These are phyloP conservation scores for Tolypocladium ovalisporum DNA, from an alignment of 2,329 filamentous ascomycete species.

Conservation along the genomic window DNA sequence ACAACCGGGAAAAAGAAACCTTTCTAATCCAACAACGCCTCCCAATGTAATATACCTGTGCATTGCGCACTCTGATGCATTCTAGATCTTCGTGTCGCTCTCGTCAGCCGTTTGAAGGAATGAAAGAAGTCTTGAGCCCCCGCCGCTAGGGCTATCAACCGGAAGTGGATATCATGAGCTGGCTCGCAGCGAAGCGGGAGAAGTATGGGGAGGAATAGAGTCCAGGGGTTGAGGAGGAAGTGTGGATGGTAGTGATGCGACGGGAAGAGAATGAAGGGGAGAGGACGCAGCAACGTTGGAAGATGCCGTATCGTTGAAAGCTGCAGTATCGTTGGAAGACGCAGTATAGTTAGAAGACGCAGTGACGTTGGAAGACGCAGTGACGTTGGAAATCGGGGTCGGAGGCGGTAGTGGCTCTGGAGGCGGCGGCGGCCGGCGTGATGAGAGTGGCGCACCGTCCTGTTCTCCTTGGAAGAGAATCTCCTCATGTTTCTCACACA, in stretches of 20 bases:
- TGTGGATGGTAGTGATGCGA: not conserved
- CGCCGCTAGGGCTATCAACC: no score
- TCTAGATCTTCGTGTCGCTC: not conserved
- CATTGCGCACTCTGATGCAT: not conserved
- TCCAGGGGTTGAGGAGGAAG: no score
- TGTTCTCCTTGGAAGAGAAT: conserved; percentile 12
- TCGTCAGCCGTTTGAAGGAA: not conserved
- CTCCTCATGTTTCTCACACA: conserved; percentile 14
- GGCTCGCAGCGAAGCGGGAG: no score
- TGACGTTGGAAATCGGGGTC: not conserved
- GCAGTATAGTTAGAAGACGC: not conserved
- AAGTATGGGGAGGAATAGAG: no score
- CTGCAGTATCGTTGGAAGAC: no score
- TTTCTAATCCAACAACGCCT: not conserved
- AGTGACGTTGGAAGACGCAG: no score
- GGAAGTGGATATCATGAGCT: not conserved
- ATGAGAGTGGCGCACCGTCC: not conserved
- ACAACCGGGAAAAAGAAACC: no score
- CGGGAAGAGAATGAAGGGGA: not conserved
- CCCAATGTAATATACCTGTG: not conserved
- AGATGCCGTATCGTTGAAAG: no score
- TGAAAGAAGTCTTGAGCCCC: not conserved
- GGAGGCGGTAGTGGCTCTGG: not conserved
- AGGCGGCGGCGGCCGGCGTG: not conserved
- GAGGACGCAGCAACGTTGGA: no score